Evolutionary conservation across 768 basidiomycete genomes (phyloP), one percentile per base, ranked within the genome.

Genomic region (Lentinula edodes): DNA sequence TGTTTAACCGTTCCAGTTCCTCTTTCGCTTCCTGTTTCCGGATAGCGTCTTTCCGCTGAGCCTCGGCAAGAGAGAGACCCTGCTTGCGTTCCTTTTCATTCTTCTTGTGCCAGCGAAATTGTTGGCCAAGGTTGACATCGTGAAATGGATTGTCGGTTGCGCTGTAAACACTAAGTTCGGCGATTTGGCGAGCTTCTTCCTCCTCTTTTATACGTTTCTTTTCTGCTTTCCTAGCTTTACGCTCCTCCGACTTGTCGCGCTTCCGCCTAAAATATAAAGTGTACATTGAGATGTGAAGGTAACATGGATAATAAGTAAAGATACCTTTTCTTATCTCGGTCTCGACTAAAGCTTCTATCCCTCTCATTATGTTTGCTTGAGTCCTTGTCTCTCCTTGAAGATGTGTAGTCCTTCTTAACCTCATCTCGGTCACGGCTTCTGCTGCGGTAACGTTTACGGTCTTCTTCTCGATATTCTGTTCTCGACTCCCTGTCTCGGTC

Each of bases 31-130:
- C 97, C 67, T 90, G 86, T 42, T 88, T 80, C 61, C 95, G 76
- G 28, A 92, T 71, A 0, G 87, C 86, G 76, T 99, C 97, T 66
- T 84, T 83, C 64, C 81, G 80, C 63, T 90, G 88, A 1, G 90
- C 80, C 69, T 99, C 97, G 0, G 86, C 87, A 0, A 86, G 68
- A 0, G 87, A 83, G 53, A 98, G 69, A 1, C 97, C 97, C 62
- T 85, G 76, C 75, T 96, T 98, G 68, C 86, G 83, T 72, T 99
- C 97, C 78, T 94, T 93, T 73, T 99, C 97, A 32, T 87, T 84
- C 78, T 99, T 99, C 81, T 99, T 99, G 76, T 95, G 92, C 97
- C 97, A 99, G 61, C 91, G 87, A 74, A 99, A 99, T 72, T 95
- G 93, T 70, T 98, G 93, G 20, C 88, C 90, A 36, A 98, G 88